Base-by-base conservation (phyloP, 495 filamentous ascomycete genomes). In the Penicillium crystallinum region DNA sequence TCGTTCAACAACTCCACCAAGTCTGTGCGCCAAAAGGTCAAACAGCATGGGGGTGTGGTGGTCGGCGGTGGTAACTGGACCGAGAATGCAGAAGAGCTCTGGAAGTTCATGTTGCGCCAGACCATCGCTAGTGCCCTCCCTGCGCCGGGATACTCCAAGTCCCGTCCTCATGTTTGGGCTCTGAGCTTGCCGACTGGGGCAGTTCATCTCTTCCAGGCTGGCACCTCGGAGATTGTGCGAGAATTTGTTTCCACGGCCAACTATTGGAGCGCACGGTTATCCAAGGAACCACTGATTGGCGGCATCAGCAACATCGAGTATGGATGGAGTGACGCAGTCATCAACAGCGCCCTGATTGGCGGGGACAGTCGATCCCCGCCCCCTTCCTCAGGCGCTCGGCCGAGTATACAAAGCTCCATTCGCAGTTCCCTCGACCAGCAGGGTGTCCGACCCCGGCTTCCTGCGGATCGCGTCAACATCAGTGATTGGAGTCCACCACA, bases 51-150 rank as follows among this genome's bases (percentile, higher is more conserved):
- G 8, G 83, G 82, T 25, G 80, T 84, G 18, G 79, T 88, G 18
- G 92, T 97, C 0, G 92, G 92, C 50, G 92, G 92, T 55, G 92
- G 92, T 23, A 97, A 97, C 68, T 97, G 92, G 92, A 91, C 88
- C 50, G 90, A 96, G 57, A 96, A 90, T 65, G 93, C 92, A 2
- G 90, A 95, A 55, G 87, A 82, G 56, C 76, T 95, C 27, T 90
- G 86, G 55, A 85, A 87, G 44, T 97, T 97, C 69, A 81, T 89
- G 14, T 81, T 99, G 4, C 83, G 90, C 12, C 92, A 97, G 59
- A 93, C 92, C 2, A 90, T 97, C 56, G 93, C 93, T 14, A 93
- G 88, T 42, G 85, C 85, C 1, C 82, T 97, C 19, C 93, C 95
- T 6, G 78, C 90, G 1, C 91, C 91, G 2, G 93, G 93, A 14